Conservation (phyloP, 1,139 yeast species). For the Insectozyma bohioensis region DNA sequence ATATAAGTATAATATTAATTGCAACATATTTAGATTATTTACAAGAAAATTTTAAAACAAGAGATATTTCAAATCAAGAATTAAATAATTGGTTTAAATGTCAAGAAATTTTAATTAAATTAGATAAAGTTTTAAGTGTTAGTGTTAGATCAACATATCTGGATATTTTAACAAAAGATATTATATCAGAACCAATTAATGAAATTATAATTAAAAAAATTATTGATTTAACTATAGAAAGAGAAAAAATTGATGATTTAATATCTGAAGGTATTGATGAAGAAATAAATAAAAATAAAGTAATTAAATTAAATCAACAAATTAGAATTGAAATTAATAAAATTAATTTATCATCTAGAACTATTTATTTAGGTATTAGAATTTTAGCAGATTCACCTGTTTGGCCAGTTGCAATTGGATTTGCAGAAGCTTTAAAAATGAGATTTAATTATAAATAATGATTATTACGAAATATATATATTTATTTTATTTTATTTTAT, state of each 20-base stretch:
- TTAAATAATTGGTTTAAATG: slow-evolving; percentile 52
- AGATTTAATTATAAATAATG: slow-evolving; percentile 46
- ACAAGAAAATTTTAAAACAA: slow-evolving; percentile 36
- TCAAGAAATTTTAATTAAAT: slow-evolving; percentile 50
- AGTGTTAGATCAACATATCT: slow-evolving; percentile 39
- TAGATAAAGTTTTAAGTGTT: slow-evolving; percentile 48
- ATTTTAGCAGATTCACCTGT: slow-evolving; percentile 79
- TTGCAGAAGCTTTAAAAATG: slow-evolving; percentile 72
- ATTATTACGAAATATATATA: slow-evolving; percentile 2
- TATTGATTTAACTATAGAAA: slow-evolving; percentile 10
- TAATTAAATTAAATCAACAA: slow-evolving; percentile 16
- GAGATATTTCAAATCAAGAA: slow-evolving; percentile 40
- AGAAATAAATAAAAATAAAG: slow-evolving; percentile 9
- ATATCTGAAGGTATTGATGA: slow-evolving; percentile 11
- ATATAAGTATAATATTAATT: slow-evolving; percentile 57
- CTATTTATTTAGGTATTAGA: slow-evolving; percentile 65
- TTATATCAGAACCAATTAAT: slow-evolving; percentile 7
- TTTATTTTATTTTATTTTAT: slow-evolving; percentile 2
- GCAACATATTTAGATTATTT: slow-evolving; percentile 59
- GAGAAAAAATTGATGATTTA: slow-evolving; percentile 14
- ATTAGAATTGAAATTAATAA: slow-evolving; percentile 35
- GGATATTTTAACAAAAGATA: slow-evolving; percentile 47
- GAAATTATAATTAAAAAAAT: slow-evolving; percentile 6
- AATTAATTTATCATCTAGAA: slow-evolving; percentile 54
- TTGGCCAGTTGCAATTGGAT: slow-evolving; percentile 76